These are phyloP conservation scores for Flueggea neowawraea DNA, from an alignment of 441 rosid species.

Conservation along the genomic window DNA sequence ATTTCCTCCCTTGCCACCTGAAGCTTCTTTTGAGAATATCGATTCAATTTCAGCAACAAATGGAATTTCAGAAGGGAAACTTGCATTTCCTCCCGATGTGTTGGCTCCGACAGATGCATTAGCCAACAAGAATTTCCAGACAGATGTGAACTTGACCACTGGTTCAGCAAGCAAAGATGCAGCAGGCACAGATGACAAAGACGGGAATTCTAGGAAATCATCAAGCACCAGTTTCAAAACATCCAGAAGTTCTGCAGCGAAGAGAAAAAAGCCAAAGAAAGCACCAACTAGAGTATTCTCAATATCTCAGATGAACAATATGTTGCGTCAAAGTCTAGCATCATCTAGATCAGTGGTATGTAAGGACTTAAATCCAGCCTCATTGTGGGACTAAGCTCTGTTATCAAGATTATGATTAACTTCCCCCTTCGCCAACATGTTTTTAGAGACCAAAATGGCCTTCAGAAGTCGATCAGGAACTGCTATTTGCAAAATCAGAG, in stretches of 20 bases:
- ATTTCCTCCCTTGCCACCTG: no score
- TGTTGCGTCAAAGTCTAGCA: constrained; percentile 38
- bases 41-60: constrained; percentile 9
- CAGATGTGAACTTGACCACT: constrained; percentile 8
- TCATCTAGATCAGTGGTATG: constrained; percentile 44
- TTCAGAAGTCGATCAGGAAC: constrained; percentile 50
- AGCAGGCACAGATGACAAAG: constrained; percentile 13
- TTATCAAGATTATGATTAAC: constrained; percentile 2
- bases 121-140: neutral
- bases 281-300: constrained; percentile 37
- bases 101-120: constrained; percentile 5
- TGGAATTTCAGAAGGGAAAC: constrained; percentile 10
- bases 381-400: constrained; percentile 8
- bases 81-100: constrained; percentile 9
- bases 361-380: constrained; percentile 2
- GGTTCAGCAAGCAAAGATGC: constrained; percentile 20
- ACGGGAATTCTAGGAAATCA: constrained; percentile 22
- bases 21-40: no score
- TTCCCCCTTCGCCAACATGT: constrained; percentile 2
- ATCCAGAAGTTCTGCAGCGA: constrained; percentile 8
- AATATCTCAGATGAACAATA: constrained; percentile 50
- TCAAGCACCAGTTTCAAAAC: constrained; percentile 15
- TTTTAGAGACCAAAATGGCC: constrained; percentile 50
- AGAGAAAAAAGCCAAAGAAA: constrained; percentile 18
- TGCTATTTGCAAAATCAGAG: constrained; percentile 51